Evolutionary conservation across 2,329 filamentous ascomycete genomes (phyloP).

Genomic region (Colletotrichum filicis): DNA sequence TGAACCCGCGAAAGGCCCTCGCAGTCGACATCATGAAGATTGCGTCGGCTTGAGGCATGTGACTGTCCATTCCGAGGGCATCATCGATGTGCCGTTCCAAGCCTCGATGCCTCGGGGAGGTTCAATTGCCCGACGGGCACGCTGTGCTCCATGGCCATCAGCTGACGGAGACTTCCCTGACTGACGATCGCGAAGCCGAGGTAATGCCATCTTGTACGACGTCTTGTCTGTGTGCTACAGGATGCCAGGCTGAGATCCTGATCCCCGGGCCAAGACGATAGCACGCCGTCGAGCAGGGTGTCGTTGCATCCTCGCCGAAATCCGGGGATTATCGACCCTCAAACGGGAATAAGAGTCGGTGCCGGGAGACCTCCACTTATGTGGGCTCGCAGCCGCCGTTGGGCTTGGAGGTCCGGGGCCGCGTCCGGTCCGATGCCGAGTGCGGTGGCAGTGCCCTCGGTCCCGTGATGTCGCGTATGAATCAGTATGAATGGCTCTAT

Average conservation of each 20-base stretch:
- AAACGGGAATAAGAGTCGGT: background rate
- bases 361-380: background rate
- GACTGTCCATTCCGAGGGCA: background rate
- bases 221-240: background rate
- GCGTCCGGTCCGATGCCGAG: background rate
- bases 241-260: background rate
- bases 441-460: background rate
- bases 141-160: background rate
- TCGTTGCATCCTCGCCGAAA: background rate
- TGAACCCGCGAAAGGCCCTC: accelerated
- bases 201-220: background rate
- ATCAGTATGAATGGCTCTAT: background rate
- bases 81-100: background rate
- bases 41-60: background rate
- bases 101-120: background rate
- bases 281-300: background rate
- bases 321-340: background rate
- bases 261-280: background rate
- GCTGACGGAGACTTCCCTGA: accelerated
- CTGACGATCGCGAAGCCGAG: background rate
- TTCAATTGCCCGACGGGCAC: accelerated
- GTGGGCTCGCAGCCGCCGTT: background rate
- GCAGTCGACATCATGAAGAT: background rate
- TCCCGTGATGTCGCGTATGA: background rate
- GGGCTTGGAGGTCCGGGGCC: background rate